Base-by-base conservation (phyloP, 202 grass and related monocot species). In the Musa balbisiana region DNA sequence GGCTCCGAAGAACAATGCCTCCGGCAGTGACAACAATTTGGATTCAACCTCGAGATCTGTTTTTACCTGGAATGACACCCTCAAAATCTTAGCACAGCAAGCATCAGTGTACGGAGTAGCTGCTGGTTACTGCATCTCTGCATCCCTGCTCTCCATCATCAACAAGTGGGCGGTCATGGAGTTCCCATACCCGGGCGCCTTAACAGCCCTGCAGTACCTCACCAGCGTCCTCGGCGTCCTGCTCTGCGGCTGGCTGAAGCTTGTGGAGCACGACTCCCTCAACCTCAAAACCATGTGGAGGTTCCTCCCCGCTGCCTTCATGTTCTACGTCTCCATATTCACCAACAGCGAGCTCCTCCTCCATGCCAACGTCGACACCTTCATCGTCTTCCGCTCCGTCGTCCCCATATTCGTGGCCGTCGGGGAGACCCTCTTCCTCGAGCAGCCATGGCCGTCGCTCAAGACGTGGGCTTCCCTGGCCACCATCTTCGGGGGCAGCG, bases 161-260 rank as follows among this genome's bases (percentile, higher is more conserved):
- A 85, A 85, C 54, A 85, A 85, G 75, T 85, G 83, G 83, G 83
- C 83, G 54, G 22, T 85, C 43, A 85, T 64, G 67, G 71, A 76
- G 43, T 85, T 85, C 55, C 83, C 83, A 2, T 85, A 80, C 64
- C 78, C 83, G 0, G 78, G 83, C 22, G 67, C 68, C 9, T 22
- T 80, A 20, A 80, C 78, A 0, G 83, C 83, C 60, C 75, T 85
- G 56, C 83, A 80, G 69, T 85, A 85, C 24, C 53, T 76, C 53
- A 85, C 72, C 12, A 85, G 83, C 23, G 83, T 76, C 51, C 55
- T 80, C 2, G 83, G 83, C 75, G 83, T 85, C 16, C 11, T 80
- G 49, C 52, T 80, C 27, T 80, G 78, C 71, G 83, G 72, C 4
- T 69, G 73, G 43, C 52, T 85, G 22, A 75, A 75, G 26, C 52